Conservation (phyloP, 768 basidiomycete species). For the Flagelloscypha sp. region DNA sequence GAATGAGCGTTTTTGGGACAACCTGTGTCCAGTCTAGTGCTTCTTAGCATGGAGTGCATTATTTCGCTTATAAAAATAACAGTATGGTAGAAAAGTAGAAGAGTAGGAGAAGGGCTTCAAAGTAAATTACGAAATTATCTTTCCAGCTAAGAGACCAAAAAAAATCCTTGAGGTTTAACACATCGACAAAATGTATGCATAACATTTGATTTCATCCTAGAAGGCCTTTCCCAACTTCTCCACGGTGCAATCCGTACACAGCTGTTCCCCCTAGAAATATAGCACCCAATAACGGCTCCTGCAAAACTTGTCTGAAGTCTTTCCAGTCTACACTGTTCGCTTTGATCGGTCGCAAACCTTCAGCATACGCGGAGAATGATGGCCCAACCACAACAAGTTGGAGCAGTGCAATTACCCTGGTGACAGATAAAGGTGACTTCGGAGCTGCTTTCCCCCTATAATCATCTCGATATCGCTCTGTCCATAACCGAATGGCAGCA, state of each 20-base stretch:
- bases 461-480: constrained; percentile 13
- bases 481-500: constrained; percentile 9
- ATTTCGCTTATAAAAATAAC: no score
- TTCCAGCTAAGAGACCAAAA: no score
- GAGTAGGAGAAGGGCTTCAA: no score
- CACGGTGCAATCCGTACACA: constrained; percentile 3
- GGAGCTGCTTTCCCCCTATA: constrained; percentile 10
- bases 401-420: neutral
- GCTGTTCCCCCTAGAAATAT: neutral
- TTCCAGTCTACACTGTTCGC: no score
- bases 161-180: neutral
- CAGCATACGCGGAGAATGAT: neutral
- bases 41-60: no score
- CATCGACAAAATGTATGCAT: neutral
- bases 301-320: no score
- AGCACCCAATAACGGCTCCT: neutral
- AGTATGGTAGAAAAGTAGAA: no score
- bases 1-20: no score
- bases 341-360: no score
- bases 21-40: no score
- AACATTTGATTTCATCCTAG: neutral
- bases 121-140: no score
- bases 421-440: neutral
- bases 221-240: neutral
- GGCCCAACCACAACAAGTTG: constrained; percentile 1